phyloP scores from a whole-genome alignment of 2,329 filamentous ascomycete genomes.

The Ophiostoma ips region DNA sequence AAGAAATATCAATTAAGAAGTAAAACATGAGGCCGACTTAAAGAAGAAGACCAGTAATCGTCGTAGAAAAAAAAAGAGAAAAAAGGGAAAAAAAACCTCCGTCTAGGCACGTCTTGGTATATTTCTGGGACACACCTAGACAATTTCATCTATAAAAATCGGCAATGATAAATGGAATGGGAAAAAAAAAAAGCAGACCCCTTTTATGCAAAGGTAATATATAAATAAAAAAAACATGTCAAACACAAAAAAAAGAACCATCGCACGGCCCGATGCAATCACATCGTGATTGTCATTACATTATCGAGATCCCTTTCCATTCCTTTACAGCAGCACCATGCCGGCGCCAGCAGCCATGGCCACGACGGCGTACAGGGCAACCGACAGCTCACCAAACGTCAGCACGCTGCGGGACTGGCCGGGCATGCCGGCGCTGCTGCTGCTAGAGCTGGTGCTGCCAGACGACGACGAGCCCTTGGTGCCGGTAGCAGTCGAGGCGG shows the following conservation, averaged over 20 bases:
- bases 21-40: neutral
- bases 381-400: conserved; percentile 31
- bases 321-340: conserved; percentile 38
- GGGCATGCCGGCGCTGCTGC: conserved; percentile 24
- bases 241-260: neutral
- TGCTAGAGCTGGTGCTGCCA: conserved; percentile 13
- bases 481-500: conserved; percentile 24
- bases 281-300: neutral
- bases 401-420: conserved; percentile 26
- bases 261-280: neutral
- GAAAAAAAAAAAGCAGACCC: neutral
- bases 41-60: neutral
- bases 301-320: neutral
- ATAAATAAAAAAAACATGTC: neutral
- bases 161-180: neutral
- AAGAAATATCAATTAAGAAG: neutral
- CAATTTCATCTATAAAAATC: conserved; percentile 1
- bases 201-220: neutral
- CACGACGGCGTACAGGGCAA: conserved; percentile 38
- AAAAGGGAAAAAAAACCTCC: neutral
- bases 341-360: conserved; percentile 37
- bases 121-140: neutral
- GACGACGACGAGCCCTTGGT: conserved; percentile 14
- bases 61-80: neutral
- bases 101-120: neutral